Evolutionary conservation across 225 moss, liverwort and hornwort species (phyloP), one percentile per base, ranked within the genome.

Genomic region (Ulota crispa): DNA sequence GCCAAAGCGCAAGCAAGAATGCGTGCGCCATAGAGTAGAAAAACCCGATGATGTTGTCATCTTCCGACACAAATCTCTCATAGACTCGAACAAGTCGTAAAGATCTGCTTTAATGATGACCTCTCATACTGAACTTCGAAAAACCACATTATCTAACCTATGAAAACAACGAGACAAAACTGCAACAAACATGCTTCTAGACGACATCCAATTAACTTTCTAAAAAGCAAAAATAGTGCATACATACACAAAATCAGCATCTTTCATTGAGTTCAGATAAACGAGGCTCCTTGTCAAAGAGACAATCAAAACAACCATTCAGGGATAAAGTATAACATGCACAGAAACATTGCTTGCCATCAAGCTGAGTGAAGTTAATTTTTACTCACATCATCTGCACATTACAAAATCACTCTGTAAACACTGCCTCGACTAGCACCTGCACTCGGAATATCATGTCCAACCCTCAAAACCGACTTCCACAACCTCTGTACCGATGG

Each of bases 341-440:
- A 77, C 19, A 26, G 0, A 19, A 4, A 1, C 4, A 11, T 39
- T 15, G 2, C 30, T 24, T 42, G 54, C 12, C 34, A 69, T 55
- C 34, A 79, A 59, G 28, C 30, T 23, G 15, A 50, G 63, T 24
- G 34, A 70, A 61, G 10, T 69, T 43, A 70, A 68, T 55, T 79
- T 75, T 83, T 76, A 86, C 83, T 76, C 64, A 64, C 63, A 69
- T 70, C 69, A 69, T 64, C 55, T 75, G 79, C 69, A 66, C 65
- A 66, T 26, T 57, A 65, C 57, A 72, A 10, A 57, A 61, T 39
- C 23, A 76, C 60, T 82, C 55, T 9, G 11, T 1, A n/a, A n/a
- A 81, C 47, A 64, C 72, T 80, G 81, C 75, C 86, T 83, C 78
- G n/a, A 80, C 86, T 83, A 83, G 81, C 83, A 83, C 83, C 85